phyloP scores from a whole-genome alignment of 345 rosid species.

The Eucalyptus regnans region DNA sequence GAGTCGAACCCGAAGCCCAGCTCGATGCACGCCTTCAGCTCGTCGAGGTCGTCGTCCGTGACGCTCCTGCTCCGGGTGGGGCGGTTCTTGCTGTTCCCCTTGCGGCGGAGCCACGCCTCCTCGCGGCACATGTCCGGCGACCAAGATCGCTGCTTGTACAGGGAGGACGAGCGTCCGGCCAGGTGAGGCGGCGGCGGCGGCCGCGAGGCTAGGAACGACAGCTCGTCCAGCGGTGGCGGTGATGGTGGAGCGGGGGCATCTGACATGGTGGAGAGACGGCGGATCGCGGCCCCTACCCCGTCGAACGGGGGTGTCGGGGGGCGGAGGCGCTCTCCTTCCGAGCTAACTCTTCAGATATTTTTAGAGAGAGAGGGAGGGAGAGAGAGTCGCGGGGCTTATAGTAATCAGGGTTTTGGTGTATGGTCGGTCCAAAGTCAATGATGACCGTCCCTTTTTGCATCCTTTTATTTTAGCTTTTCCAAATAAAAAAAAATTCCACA shows the following conservation, averaged over 20 bases:
- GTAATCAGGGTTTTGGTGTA: neutral
- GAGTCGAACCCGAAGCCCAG: slow-evolving; percentile 86
- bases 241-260: neutral
- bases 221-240: neutral
- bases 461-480: neutral
- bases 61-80: slow-evolving; percentile 58
- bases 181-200: neutral
- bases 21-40: slow-evolving; percentile 85
- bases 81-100: slow-evolving; percentile 23
- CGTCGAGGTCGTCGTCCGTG: slow-evolving; percentile 87
- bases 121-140: slow-evolving; percentile 79
- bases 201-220: neutral
- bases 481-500: neutral
- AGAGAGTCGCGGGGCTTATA: neutral
- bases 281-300: neutral
- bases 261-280: neutral
- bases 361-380: neutral
- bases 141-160: slow-evolving; percentile 76
- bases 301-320: neutral
- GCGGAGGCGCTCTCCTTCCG: neutral
- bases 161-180: slow-evolving; percentile 9
- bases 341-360: neutral
- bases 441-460: neutral
- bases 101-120: slow-evolving; percentile 80
- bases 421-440: neutral